Evolutionary conservation across 306 rosid genomes (phyloP).

Genomic region (Glycine tomentella): DNA sequence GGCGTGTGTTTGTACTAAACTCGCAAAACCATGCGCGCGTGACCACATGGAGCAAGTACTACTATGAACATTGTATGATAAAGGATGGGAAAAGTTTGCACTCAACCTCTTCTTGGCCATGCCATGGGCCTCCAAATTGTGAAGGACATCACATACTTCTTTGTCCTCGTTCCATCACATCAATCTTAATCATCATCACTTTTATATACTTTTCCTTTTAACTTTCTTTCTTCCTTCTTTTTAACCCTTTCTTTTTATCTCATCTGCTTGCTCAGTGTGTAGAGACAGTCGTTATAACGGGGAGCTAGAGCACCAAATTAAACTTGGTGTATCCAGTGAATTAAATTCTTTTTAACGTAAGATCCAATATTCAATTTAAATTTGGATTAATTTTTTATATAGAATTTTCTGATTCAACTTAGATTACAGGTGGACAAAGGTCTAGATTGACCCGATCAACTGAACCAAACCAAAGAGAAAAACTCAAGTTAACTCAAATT

Average conservation of each 20-base stretch:
- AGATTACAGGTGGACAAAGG: too few species aligned
- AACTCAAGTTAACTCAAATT: too few species aligned
- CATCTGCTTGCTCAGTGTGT: neutral
- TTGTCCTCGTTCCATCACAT: conserved; percentile 11
- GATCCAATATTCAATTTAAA: too few species aligned
- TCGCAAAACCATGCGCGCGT: neutral
- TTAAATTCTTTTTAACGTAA: too few species aligned
- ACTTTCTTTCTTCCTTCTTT: neutral
- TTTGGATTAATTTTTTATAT: too few species aligned
- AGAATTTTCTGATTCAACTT: too few species aligned
- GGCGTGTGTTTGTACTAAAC: neutral
- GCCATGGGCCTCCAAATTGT: too few species aligned
- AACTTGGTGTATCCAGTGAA: too few species aligned
- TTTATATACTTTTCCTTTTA: neutral
- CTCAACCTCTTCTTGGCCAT: neutral
- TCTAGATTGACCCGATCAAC: too few species aligned
- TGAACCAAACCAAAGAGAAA: too few species aligned
- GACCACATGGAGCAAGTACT: neutral
- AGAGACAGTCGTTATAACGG: neutral
- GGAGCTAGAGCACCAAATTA: neutral
- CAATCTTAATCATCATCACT: conserved; percentile 1
- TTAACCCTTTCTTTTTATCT: neutral
- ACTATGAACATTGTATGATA: neutral
- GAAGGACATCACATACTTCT: neutral
- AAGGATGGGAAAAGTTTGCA: neutral